Percentiles rank a stretch among this genome's conserved stretches.
phyloP scores from a whole-genome alignment of 2,329 filamentous ascomycete species.

The Fusarium irregulare region DNA sequence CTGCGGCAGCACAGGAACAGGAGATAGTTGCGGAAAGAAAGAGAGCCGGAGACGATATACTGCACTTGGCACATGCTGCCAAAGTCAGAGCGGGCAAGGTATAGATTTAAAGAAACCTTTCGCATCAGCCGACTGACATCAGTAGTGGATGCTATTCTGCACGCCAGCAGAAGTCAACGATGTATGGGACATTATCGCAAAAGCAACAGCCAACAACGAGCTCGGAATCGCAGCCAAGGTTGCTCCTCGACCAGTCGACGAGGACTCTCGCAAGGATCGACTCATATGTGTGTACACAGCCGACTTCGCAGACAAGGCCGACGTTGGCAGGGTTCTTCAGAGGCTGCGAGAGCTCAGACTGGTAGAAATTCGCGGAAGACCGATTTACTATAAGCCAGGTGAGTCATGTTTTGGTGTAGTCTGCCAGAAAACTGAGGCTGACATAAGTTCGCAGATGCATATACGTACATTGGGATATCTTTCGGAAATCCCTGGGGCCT shows the following conservation, averaged over 20 bases:
- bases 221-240: conserved; percentile 82
- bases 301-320: conserved; percentile 75
- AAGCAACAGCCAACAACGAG: conserved; percentile 73
- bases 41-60: conserved; percentile 65
- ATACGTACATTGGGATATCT: conserved; percentile 73
- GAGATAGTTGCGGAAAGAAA: conserved; percentile 63
- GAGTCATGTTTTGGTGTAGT: conserved; percentile 48
- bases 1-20: conserved; percentile 53
- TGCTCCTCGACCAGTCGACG: conserved; percentile 61
- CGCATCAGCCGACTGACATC: conserved; percentile 45
- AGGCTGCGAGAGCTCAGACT: conserved; percentile 72
- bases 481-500: conserved; percentile 71
- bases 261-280: conserved; percentile 56
- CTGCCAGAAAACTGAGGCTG: conserved; percentile 18
- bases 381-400: conserved; percentile 84
- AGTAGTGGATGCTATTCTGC: conserved; percentile 81
- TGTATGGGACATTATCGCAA: conserved; percentile 74
- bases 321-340: conserved; percentile 75
- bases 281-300: conserved; percentile 83
- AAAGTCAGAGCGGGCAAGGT: conserved; percentile 75
- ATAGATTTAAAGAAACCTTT: conserved; percentile 11
- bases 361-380: conserved; percentile 57
- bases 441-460: conserved; percentile 64
- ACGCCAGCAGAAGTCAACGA: conserved; percentile 64
- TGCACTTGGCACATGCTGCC: conserved; percentile 68